phyloP scores from a whole-genome alignment of 2,329 filamentous ascomycete species.

The Salinomyces thailandicus region DNA sequence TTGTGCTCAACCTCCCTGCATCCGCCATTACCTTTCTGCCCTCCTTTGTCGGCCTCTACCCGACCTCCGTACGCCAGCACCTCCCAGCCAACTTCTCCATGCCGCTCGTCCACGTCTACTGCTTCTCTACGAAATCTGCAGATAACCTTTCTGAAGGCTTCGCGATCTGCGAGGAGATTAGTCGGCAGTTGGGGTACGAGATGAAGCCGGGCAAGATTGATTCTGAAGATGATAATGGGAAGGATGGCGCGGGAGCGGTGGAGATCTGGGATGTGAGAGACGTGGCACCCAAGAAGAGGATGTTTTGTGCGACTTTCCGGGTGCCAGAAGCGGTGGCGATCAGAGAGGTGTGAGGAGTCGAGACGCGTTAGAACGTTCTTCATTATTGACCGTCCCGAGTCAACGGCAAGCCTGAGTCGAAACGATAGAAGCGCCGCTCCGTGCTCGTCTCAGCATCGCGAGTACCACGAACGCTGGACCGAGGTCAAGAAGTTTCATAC shows the following conservation, averaged over 20 bases:
- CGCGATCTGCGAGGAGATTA: conserved; percentile 58
- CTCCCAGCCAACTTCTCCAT: conserved; percentile 35
- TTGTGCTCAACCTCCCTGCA: conserved; percentile 95
- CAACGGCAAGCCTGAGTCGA: too few relatives aligned
- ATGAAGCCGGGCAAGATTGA: conserved; percentile 43
- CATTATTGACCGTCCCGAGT: too few relatives aligned
- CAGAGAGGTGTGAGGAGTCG: conserved; percentile 5
- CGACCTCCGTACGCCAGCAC: conserved; percentile 20
- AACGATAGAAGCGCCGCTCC: too few relatives aligned
- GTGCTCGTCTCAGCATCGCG: too few relatives aligned
- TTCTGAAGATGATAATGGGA: too few relatives aligned
- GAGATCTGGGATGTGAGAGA: conserved; percentile 60
- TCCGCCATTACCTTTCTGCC: conserved; percentile 76
- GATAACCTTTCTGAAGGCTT: conserved; percentile 52
- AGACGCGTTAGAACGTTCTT: too few relatives aligned
- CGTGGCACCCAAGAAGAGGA: conserved; percentile 86
- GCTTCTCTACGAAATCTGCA: conserved; percentile 75
- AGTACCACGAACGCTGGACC: too few relatives aligned
- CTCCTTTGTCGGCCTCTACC: conserved; percentile 68
- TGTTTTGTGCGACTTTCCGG: conserved; percentile 93
- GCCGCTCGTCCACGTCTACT: conserved; percentile 87
- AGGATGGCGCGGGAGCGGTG: conserved; percentile 41
- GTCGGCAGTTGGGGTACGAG: conserved; percentile 47
- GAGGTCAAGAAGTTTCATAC: too few relatives aligned
- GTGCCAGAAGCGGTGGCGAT: conserved; percentile 78